phyloP scores from a whole-genome alignment of 208 protist genomes.

The Crithidia expoeki region DNA sequence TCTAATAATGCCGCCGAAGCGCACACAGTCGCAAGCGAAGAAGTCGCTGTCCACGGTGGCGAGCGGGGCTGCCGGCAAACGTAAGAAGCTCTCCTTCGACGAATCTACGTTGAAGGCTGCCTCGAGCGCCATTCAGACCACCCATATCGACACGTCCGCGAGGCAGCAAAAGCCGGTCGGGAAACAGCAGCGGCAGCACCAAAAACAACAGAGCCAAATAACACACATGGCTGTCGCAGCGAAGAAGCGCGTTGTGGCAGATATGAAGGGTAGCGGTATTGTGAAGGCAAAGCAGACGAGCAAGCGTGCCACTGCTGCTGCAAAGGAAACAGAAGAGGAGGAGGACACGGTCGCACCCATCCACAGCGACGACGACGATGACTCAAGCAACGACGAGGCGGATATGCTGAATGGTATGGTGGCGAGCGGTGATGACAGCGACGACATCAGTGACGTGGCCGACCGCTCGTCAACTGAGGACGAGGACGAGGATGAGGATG shows the following conservation, averaged over 20 bases:
- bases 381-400: conserved; percentile 30
- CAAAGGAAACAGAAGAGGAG: conserved; percentile 15
- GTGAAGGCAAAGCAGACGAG: conserved; percentile 38
- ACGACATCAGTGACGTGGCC: conserved; percentile 36
- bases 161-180: not conserved
- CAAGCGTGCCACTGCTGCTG: not conserved
- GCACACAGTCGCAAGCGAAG: not conserved
- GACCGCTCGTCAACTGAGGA: conserved; percentile 36
- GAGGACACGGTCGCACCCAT: conserved; percentile 16
- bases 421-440: conserved; percentile 14
- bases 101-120: conserved; percentile 31
- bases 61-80: conserved; percentile 21
- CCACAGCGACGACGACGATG: conserved; percentile 29
- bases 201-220: conserved; percentile 1
- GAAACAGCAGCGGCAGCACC: conserved; percentile 4
- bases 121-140: conserved; percentile 23
- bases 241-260: conserved; percentile 34
- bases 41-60: conserved; percentile 6
- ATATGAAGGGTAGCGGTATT: conserved; percentile 44
- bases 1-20: conserved; percentile 24
- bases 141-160: conserved; percentile 23
- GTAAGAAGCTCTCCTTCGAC: conserved; percentile 35
- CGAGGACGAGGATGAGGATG: conserved; percentile 15
- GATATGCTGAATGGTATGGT: conserved; percentile 30
- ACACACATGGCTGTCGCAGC: not conserved